Base-by-base conservation (phyloP, 176 grass and related monocot genomes). In the Cocos nucifera region DNA sequence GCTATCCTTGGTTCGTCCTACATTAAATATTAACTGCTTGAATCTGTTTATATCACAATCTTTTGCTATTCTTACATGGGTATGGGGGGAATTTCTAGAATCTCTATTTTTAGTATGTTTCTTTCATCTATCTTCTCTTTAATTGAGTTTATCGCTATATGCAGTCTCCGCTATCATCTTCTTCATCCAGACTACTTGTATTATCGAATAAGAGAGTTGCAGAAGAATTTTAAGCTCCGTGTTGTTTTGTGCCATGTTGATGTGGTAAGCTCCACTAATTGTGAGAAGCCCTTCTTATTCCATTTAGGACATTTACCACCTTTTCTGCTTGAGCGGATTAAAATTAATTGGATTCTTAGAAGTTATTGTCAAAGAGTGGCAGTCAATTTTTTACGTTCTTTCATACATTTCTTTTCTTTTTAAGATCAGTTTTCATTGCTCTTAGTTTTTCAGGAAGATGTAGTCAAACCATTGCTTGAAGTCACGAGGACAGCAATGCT, bases 141-240 rank as follows among this genome's bases (percentile, higher is more conserved):
- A 49, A 55, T 2, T 77, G 61, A 65, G 57, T 66, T 18, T 52
- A 61, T 39, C 19, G 19, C 6, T 67, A 58, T 50, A 69, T 83
- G 73, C 79, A 97, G 93, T 80, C 74, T 88, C 23, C 79, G 87
- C 17, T 97, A 97, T 70, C 93, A 97, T 75, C 87, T 97, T 69
- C 87, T 97, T 28, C 87, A 97, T 69, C 93, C 87, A 4, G 93
- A 97, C 50, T 97, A 97, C 78, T 85, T 97, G 26, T 97, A 91
- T 25, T 97, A 91, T 82, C 64, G 93, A 61, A 91, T 91, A 78
- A 97, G 78, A 70, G 93, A 97, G 57, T 49, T 91, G 66, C 87
- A 97, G 53, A 91, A 83, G 73, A 91, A 88, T 78, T 88, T 83
- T 70, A 97, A 84, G 71, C 84, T 97, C 51, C 80, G 81, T 53